A percentile compares a stretch with the other conserved stretches of the same genome.
These are phyloP conservation scores for Colletotrichum tropicicola DNA, from an alignment of 2,329 filamentous ascomycete genomes.

Conservation along the genomic window DNA sequence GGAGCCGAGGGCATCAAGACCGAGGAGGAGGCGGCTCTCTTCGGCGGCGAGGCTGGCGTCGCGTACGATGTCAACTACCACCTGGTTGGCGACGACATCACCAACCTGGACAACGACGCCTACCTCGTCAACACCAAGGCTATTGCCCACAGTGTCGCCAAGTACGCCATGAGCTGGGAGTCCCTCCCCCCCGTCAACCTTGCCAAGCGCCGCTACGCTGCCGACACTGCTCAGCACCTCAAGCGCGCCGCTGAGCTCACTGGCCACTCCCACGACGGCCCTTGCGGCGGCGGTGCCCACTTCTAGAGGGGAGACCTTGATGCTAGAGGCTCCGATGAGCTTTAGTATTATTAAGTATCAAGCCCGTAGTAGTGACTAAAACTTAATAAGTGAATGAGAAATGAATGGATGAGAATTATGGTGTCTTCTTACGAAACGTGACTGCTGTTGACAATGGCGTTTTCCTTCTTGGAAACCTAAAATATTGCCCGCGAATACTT, in stretches of 20 bases:
- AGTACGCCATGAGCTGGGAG: conserved; percentile 49
- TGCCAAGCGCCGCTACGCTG: conserved; percentile 39
- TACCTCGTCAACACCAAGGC: conserved; percentile 55
- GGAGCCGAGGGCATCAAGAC: conserved; percentile 74
- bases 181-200: conserved; percentile 39
- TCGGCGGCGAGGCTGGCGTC: conserved; percentile 67
- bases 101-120: conserved; percentile 50
- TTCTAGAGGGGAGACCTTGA: neutral
- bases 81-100: conserved; percentile 50
- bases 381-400: neutral
- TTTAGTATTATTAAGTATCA: too few relatives aligned
- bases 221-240: conserved; percentile 39
- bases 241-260: conserved; percentile 34
- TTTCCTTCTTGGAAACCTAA: too few relatives aligned
- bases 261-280: conserved; percentile 39
- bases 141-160: conserved; percentile 51
- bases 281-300: conserved; percentile 37
- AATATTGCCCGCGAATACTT: too few relatives aligned
- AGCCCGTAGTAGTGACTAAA: neutral
- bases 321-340: neutral
- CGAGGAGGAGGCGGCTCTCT: conserved; percentile 63
- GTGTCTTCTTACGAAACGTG: neutral
- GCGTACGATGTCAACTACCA: conserved; percentile 58
- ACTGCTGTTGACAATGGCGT: too few relatives aligned
- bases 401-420: neutral